Evolutionary conservation across 2,329 filamentous ascomycete species (phyloP).

Genomic region (Penicillium sp.): DNA sequence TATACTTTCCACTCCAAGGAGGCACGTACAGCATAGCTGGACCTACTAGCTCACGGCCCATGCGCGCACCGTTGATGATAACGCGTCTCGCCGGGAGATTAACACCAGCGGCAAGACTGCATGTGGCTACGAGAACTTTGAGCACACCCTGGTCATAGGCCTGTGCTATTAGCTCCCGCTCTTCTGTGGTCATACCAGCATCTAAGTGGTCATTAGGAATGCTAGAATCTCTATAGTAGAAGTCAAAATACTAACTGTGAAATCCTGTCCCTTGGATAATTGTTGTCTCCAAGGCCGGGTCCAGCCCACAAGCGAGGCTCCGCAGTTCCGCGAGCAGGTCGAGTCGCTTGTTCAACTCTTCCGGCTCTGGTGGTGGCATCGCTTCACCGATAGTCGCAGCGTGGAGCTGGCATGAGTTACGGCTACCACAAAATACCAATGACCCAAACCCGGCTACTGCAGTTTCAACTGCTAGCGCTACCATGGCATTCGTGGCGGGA

Average conservation of each 20-base stretch:
- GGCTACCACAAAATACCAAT: slow-evolving; percentile 71
- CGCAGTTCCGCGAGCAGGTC: slow-evolving; percentile 66
- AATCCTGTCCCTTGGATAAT: slow-evolving; percentile 68
- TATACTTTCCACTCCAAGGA: background rate
- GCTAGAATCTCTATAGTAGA: background rate
- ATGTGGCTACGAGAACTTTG: slow-evolving; percentile 72
- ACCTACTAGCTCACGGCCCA: slow-evolving; percentile 74
- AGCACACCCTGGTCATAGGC: slow-evolving; percentile 68
- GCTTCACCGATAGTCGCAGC: slow-evolving; percentile 66
- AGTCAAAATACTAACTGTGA: slow-evolving; percentile 57
- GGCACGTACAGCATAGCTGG: slow-evolving; percentile 66
- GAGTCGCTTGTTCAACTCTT: slow-evolving; percentile 56
- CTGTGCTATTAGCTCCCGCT: slow-evolving; percentile 67
- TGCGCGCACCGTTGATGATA: slow-evolving; percentile 70
- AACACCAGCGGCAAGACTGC: slow-evolving; percentile 78
- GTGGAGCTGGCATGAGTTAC: slow-evolving; percentile 64
- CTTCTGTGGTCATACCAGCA: slow-evolving; percentile 65
- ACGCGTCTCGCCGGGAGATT: slow-evolving; percentile 71
- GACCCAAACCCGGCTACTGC: slow-evolving; percentile 67
- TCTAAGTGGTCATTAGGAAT: slow-evolving; percentile 34
- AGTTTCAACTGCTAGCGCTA: slow-evolving; percentile 68
- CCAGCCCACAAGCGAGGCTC: slow-evolving; percentile 64
- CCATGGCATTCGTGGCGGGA: slow-evolving; percentile 66
- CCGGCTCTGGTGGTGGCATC: slow-evolving; percentile 52
- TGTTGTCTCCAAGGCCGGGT: slow-evolving; percentile 63